Conservation (phyloP, 2,329 filamentous ascomycete species). For the Aspergillus sp. region DNA sequence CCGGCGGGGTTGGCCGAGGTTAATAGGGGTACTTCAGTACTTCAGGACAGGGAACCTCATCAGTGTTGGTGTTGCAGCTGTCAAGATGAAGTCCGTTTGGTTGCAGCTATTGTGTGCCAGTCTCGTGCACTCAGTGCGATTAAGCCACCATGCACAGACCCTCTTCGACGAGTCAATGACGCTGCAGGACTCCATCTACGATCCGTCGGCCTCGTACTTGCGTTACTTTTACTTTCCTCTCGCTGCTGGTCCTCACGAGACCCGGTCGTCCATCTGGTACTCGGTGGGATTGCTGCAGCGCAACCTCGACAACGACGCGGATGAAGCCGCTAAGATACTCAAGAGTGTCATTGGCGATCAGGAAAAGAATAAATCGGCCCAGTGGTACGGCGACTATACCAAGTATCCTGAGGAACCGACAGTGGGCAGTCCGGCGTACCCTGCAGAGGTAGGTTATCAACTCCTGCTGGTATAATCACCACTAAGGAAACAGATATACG, state of each 20-base stretch:
- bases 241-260: constrained; percentile 52
- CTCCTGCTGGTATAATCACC: not conserved
- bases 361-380: constrained; percentile 49
- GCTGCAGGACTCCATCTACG: constrained; percentile 58
- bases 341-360: constrained; percentile 43
- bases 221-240: constrained; percentile 46
- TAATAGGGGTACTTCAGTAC: no score
- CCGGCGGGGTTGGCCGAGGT: no score
- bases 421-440: constrained; percentile 53
- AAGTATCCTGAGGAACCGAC: constrained; percentile 51
- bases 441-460: constrained; percentile 25
- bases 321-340: constrained; percentile 55
- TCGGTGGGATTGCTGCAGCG: constrained; percentile 58
- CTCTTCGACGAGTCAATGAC: constrained; percentile 54
- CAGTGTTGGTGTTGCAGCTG: not conserved
- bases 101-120: not conserved
- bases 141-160: constrained; percentile 30
- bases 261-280: constrained; percentile 60
- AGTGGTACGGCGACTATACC: constrained; percentile 53
- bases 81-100: not conserved
- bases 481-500: constrained; percentile 45
- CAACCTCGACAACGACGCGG: constrained; percentile 51
- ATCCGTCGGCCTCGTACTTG: constrained; percentile 53
- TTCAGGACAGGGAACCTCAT: no score
- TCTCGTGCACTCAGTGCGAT: not conserved